Base-by-base conservation (phyloP, 306 rosid genomes). In the Corylus heterophylla region DNA sequence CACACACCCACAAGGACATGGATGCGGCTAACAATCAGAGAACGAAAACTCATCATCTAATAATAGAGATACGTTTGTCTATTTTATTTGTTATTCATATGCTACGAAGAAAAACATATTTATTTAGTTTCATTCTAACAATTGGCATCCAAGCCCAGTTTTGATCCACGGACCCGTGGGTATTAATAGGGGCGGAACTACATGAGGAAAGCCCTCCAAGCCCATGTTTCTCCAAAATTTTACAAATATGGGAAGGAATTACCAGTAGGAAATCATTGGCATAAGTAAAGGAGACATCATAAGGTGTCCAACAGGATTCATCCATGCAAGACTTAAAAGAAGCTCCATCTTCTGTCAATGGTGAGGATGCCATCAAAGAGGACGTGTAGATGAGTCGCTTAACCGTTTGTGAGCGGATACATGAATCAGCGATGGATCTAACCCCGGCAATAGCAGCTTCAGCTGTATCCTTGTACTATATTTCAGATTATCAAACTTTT, bases 301-400 rank as follows among this genome's bases (percentile, higher is more conserved):
- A 85, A 29, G 88, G 85, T 0, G 91, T 88, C 92, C 90, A 83
- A 67, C 92, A 86, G 50, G 89, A 81, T 78, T 90, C 89, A 67
- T 88, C 92, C 6, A 88, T 27, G 74, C 18, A 49, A 27, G 73
- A 50, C 72, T 83, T 77, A 62, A 78, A 86, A 56, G 72, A 79
- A 62, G 5, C 74, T 8, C 79, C 93, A 31, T 86, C 90, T 11
- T 75, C 78, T 50, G 61, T 71, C 0, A 82, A 25, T 1, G 92
- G 91, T 64, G 93, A 89, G 3, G 90, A 78, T 14, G 89, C 66
- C 37, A 78, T 62, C 1, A 83, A 71, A 11, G 90, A 83, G 6
- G 82, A 88, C 1, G 89, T 85, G 84, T 90, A 90, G 54, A 88
- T 90, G 27, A 90, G 76, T 1, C 89, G 83, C 71, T 71, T 86